Evolutionary conservation across 164 flowering plant genomes (phyloP).

Genomic region (Vitis labrusca): DNA sequence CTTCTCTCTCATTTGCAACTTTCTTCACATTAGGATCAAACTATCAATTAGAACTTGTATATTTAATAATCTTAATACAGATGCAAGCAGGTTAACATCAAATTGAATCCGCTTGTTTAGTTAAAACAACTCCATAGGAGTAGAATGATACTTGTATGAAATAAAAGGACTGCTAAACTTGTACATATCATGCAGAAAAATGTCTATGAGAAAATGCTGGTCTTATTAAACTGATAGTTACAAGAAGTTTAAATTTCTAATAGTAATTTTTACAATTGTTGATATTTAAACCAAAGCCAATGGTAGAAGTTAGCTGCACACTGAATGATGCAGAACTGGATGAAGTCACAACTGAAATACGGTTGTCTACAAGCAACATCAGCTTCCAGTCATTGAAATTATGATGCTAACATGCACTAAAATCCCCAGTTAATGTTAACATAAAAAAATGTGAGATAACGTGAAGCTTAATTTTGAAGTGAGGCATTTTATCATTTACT

Average conservation of each 20-base stretch:
- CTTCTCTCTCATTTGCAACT: constrained; percentile 25
- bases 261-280: not conserved
- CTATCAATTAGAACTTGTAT: not conserved
- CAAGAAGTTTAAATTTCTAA: not conserved
- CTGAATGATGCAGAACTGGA: not conserved
- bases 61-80: no score
- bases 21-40: constrained; percentile 20
- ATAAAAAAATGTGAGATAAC: not conserved
- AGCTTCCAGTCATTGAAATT: not conserved
- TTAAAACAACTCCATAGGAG: no score
- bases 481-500: not conserved
- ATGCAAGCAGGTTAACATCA: no score
- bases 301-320: not conserved
- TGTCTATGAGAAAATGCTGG: not conserved
- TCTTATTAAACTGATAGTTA: not conserved
- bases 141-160: no score
- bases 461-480: not conserved
- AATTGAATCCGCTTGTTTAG: no score
- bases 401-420: not conserved
- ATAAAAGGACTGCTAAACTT: no score
- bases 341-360: not conserved
- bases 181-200: no score
- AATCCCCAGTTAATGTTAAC: not conserved
- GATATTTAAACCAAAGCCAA: not conserved
- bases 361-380: not conserved